Base-by-base conservation (phyloP, 1,284 basidiomycete species). In the Albatrellus sp. region DNA sequence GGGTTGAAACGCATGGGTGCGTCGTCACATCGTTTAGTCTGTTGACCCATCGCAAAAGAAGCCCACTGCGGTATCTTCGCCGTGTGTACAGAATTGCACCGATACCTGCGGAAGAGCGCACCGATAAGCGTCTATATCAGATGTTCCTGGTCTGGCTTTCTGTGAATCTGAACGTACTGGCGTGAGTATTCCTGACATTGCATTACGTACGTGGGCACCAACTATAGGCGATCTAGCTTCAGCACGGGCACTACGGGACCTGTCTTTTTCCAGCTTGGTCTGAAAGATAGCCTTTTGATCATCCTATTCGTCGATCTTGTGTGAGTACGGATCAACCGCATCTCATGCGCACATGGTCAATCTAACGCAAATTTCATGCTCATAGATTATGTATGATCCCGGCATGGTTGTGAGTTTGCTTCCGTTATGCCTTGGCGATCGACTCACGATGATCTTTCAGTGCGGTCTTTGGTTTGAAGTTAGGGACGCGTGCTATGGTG, bases 401-500 rank as follows among this genome's bases (percentile, higher is more conserved):
- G 0, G 72, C 79, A 1, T 75, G 72, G 58, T 73, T 78, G 75
- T 79, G 52, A 54, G 75, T 35, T 38, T 12, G 1, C 24, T 14
- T 16, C 7, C 14, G 10, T 34, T 16, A 33, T 5, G 6, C 2
- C 1, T n/a, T 46, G 34, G 34, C 19, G 34, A 30, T 38, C 30
- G 39, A 10, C 7, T 24, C 7, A 24, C 24, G 7, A 7, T 4
- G 3, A 24, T 7, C 24, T 4, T 24, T 5, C 47, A 75, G 72
- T 48, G 68, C 72, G 0, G 70, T 71, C 0, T 78, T 77, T 50
- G 80, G 79, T 1, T 75, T 76, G 7, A 73, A 74, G 48, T 60
- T 76, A 0, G 79, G 79, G 5, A 71, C 72, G 49, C 66, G 79
- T 19, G 69, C 75, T 17, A 81, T 83, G 78, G 69, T 78, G 2